Base-by-base conservation (phyloP, 202 grass and related monocot genomes). In the Hordeum pubiflorum region DNA sequence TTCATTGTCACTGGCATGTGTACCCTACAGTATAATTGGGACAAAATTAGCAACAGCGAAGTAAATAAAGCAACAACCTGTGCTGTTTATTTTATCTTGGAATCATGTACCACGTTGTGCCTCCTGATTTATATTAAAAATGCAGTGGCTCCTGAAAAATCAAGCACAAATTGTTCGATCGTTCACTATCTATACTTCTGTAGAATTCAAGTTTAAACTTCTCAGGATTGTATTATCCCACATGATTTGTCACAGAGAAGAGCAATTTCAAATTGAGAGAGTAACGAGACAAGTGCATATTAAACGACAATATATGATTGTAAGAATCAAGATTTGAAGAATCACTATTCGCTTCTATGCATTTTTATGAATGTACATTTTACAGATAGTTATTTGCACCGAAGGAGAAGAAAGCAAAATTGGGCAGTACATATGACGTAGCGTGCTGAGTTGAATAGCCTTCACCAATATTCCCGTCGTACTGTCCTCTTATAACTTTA, bases 401-500 rank as follows among this genome's bases (percentile, higher is more conserved):
- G 33, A 34, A 21, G 20, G 66, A 81, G 10, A 67, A 81, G 79
- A 27, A 76, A 13, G 27, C 9, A 4, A 72, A 77, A 72, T 10
- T 58, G 70, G 17, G 57, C 58, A 60, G 55, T 91, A 94, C 92
- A 70, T 77, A 69, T 77, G 86, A 85, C 72, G 65, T 80, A 77
- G 84, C 84, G 48, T 74, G 86, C 73, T 86, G 73, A 67, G 74
- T 54, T 57, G 83, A 79, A 78, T 86, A 81, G 60, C 54, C 77
- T 62, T 79, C 88, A 73, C 81, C 50, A 6, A 75, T 61, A 65
- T 78, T 88, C 57, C 88, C 81, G 0, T 91, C 75, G 34, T 79
- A 63, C 22, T 87, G 83, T 26, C 86, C 88, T 76, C 66, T 85
- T 82, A 86, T 87, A 82, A 91, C 85, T 83, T 76, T 85, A 84